Conservation (phyloP, 108 stramenopile genomes). For the Cylindrotheca fusiformis region DNA sequence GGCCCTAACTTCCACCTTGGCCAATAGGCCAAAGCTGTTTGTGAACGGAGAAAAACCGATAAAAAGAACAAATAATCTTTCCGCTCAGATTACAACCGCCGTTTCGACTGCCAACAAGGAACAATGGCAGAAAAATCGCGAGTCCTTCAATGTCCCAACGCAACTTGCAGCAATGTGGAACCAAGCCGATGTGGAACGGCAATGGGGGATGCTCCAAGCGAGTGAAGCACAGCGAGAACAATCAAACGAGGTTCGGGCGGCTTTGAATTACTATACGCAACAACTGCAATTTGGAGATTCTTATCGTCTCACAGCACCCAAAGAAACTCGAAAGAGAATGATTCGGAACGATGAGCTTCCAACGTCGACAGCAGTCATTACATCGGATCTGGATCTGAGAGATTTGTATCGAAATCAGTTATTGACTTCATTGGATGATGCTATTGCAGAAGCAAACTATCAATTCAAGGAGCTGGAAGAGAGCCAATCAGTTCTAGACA, state of each 20-base stretch:
- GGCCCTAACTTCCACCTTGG: too few relatives aligned
- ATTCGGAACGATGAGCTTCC: conserved; percentile 56
- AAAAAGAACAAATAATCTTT: too few relatives aligned
- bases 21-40: too few relatives aligned
- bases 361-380: conserved; percentile 45
- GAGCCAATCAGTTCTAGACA: conserved; percentile 4
- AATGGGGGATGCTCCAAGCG: conserved; percentile 44
- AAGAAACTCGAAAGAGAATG: conserved; percentile 28
- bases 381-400: conserved; percentile 66
- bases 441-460: conserved; percentile 43
- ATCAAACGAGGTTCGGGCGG: conserved; percentile 30
- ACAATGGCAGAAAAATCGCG: too few relatives aligned
- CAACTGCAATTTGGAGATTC: conserved; percentile 44
- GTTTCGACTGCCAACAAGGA: conserved; percentile 28
- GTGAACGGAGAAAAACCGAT: too few relatives aligned
- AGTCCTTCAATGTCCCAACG: too few relatives aligned
- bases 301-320: too few relatives aligned
- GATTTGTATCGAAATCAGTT: conserved; percentile 72
- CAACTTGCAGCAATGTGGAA: conserved; percentile 30
- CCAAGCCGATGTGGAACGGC: conserved; percentile 42
- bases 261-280: conserved; percentile 40
- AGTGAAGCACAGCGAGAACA: conserved; percentile 27
- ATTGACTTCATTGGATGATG: conserved; percentile 57
- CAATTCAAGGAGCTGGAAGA: conserved; percentile 12
- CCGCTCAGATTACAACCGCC: conserved; percentile 23